Conservation (phyloP, 192 early-diverging fungal genomes). For the Coemansia sp. region DNA sequence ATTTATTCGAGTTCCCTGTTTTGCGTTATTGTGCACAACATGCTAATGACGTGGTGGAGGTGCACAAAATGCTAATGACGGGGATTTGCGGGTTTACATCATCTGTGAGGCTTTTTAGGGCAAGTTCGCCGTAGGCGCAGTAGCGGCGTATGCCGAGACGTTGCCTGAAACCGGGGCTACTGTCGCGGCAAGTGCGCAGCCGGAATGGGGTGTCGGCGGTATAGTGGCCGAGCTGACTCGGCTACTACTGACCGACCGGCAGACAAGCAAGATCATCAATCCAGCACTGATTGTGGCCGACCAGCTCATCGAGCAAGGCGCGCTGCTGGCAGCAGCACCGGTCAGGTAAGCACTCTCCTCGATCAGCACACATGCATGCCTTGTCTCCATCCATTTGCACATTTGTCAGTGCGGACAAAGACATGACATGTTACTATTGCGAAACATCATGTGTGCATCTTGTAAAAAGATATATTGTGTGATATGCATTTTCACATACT, state of each 20-base stretch:
- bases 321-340: slow-evolving; percentile 28
- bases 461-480: too few relatives aligned
- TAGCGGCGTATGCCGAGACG: slow-evolving; percentile 37
- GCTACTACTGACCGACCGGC: slow-evolving; percentile 45
- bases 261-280: slow-evolving; percentile 49
- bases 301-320: slow-evolving; percentile 49
- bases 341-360: slow-evolving; percentile 20
- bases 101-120: slow-evolving; percentile 28
- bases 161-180: slow-evolving; percentile 19
- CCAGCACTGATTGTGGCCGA: slow-evolving; percentile 51
- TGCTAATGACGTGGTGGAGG: too few relatives aligned
- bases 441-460: not conserved
- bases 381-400: not conserved
- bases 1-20: not conserved
- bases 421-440: not conserved
- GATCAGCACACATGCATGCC: not conserved
- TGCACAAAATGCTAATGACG: slow-evolving; percentile 1
- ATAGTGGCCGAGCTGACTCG: slow-evolving; percentile 44
- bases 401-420: too few relatives aligned
- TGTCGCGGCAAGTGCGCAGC: slow-evolving; percentile 1
- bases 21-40: too few relatives aligned
- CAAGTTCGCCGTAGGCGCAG: slow-evolving; percentile 48
- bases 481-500: too few relatives aligned
- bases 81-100: slow-evolving; percentile 2
- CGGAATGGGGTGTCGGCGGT: slow-evolving; percentile 36